These are phyloP conservation scores for Coemansia sp. DNA, from an alignment of 192 early-diverging fungal genomes.

Conservation along the genomic window DNA sequence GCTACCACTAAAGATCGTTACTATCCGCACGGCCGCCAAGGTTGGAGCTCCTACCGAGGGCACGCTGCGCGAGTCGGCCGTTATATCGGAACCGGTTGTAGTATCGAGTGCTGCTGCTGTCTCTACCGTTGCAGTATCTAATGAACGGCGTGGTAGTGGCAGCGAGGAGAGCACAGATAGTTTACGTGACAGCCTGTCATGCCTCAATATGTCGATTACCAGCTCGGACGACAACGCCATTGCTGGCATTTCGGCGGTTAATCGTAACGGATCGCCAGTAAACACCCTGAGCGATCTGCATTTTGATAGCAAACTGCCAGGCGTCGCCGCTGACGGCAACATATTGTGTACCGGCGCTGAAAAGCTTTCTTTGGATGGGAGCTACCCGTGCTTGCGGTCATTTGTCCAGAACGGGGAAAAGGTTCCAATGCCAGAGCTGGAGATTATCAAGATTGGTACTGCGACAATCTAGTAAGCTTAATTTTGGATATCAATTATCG, in stretches of 20 bases:
- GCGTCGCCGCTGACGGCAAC: conserved; percentile 1
- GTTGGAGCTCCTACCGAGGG: conserved; percentile 9
- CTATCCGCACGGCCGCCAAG: conserved; percentile 34
- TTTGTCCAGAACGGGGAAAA: conserved; percentile 53
- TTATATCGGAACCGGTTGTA: neutral
- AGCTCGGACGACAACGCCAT: conserved; percentile 26
- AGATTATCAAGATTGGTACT: conserved; percentile 48
- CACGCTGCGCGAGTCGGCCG: neutral
- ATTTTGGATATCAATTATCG: neutral
- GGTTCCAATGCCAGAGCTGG: conserved; percentile 48
- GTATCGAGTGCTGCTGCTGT: conserved; percentile 7
- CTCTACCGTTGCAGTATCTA: neutral
- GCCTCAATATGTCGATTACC: conserved; percentile 46
- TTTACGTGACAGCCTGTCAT: conserved; percentile 44
- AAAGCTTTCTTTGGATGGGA: conserved; percentile 1
- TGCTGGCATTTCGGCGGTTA: neutral
- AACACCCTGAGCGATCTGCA: conserved; percentile 51
- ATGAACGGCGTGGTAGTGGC: conserved; percentile 11
- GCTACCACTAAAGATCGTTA: conserved; percentile 52
- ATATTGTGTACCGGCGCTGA: conserved; percentile 8
- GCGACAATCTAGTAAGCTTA: conserved; percentile 11
- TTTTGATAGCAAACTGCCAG: conserved; percentile 21
- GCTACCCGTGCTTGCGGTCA: conserved; percentile 47
- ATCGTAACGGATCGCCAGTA: conserved; percentile 42
- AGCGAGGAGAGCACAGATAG: conserved; percentile 27